Conservation (phyloP, 1,284 basidiomycete species). For the Pseudozyma flocculosa region DNA sequence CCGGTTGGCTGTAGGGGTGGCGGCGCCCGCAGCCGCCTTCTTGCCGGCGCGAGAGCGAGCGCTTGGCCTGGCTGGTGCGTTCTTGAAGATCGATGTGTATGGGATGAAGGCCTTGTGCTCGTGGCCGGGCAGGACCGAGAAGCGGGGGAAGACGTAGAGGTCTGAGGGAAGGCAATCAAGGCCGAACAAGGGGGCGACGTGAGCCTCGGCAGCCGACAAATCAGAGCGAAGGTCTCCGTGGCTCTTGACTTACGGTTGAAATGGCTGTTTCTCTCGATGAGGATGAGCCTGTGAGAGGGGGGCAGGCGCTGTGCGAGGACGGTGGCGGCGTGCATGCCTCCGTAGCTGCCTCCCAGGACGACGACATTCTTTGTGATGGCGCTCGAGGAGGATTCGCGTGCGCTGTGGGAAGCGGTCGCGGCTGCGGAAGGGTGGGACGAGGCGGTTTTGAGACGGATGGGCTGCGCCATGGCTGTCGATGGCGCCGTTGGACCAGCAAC, state of each 20-base stretch:
- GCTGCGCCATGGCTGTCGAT: conserved; percentile 12
- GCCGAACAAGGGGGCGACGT: background rate
- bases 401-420: conserved; percentile 1
- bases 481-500: too few relatives aligned
- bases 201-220: background rate
- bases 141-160: conserved; percentile 66
- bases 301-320: conserved; percentile 59
- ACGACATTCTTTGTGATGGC: conserved; percentile 52
- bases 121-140: conserved; percentile 68
- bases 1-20: too few relatives aligned
- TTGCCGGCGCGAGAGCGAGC: background rate
- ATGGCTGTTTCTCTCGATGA: conserved; percentile 62
- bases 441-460: conserved; percentile 15
- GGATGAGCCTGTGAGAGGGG: conserved; percentile 59
- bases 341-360: conserved; percentile 57
- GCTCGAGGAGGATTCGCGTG: background rate
- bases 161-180: conserved; percentile 7
- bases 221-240: background rate
- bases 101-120: conserved; percentile 71
- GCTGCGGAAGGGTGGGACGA: conserved; percentile 6
- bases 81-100: conserved; percentile 72
- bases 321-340: conserved; percentile 58
- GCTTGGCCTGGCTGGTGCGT: conserved; percentile 49
- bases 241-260: conserved; percentile 52
- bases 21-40: conserved; percentile 5